phyloP scores from a whole-genome alignment of 164 flowering plant species.

The Chloranthus sessilifolius region DNA sequence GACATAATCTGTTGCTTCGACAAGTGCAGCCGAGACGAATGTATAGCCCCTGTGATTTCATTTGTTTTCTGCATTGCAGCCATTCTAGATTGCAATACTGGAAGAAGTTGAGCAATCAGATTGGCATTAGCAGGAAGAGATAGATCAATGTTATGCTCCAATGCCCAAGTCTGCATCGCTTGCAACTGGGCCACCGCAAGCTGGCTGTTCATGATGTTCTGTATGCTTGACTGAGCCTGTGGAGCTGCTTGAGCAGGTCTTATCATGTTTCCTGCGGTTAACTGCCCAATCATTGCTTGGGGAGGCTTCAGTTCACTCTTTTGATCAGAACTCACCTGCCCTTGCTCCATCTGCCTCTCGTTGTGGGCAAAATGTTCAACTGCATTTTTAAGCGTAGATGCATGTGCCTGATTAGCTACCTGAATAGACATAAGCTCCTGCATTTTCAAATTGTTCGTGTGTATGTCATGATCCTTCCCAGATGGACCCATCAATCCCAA shows the following conservation, averaged over 20 bases:
- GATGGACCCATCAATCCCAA: slow-evolving; percentile 47
- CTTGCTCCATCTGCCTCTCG: slow-evolving; percentile 63
- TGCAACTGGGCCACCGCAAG: slow-evolving; percentile 73
- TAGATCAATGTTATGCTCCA: slow-evolving; percentile 81
- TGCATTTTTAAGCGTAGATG: slow-evolving; percentile 58
- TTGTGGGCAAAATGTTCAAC: slow-evolving; percentile 45
- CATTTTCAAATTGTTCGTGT: slow-evolving; percentile 53
- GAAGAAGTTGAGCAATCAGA: slow-evolving; percentile 70
- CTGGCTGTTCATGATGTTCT: slow-evolving; percentile 51
- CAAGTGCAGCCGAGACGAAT: slow-evolving; percentile 33
- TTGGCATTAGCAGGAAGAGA: slow-evolving; percentile 74
- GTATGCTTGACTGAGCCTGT: slow-evolving; percentile 46
- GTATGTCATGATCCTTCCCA: slow-evolving; percentile 66
- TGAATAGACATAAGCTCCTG: slow-evolving; percentile 68
- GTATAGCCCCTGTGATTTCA: slow-evolving; percentile 45
- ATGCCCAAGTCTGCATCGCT: slow-evolving; percentile 82
- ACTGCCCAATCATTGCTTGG: slow-evolving; percentile 35
- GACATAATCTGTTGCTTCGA: slow-evolving; percentile 54
- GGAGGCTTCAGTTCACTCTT: slow-evolving; percentile 46
- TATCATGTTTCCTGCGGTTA: slow-evolving; percentile 29
- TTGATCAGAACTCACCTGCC: slow-evolving; percentile 40
- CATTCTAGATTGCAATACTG: slow-evolving; percentile 71
- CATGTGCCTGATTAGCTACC: slow-evolving; percentile 59
- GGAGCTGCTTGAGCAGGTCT: slow-evolving; percentile 50
- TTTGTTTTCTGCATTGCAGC: slow-evolving; percentile 58